Evolutionary conservation across 345 rosid species (phyloP).

Genomic region (Eucalyptus globulus): DNA sequence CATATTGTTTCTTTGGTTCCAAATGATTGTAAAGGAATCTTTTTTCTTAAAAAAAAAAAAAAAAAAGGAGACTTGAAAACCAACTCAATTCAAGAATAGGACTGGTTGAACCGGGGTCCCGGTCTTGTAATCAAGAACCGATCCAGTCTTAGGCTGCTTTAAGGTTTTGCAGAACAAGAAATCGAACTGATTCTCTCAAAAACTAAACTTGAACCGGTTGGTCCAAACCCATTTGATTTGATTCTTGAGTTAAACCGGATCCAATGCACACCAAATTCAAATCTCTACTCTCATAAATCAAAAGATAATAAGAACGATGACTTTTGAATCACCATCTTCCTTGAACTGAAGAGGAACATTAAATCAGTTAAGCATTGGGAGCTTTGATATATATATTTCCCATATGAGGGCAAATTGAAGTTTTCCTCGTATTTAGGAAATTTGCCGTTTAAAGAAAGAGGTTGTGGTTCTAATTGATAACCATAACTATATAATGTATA

Average conservation of each 20-base stretch:
- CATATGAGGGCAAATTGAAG: neutral
- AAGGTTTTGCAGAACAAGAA: too few species aligned
- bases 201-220: neutral
- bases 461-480: neutral
- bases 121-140: accelerated
- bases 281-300: neutral
- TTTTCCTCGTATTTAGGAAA: too few species aligned
- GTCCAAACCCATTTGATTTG: neutral
- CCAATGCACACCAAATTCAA: neutral
- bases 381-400: neutral
- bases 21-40: too few species aligned
- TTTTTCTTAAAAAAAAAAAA: too few species aligned
- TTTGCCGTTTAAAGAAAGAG: neutral
- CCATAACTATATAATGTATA: too few species aligned
- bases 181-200: neutral
- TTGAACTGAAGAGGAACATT: neutral
- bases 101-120: accelerated
- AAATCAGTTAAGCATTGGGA: too few species aligned
- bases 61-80: neutral
- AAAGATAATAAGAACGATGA: too few species aligned
- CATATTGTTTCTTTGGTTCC: too few species aligned
- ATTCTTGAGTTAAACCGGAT: neutral
- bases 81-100: neutral
- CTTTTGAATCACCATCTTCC: neutral
- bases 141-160: too few species aligned